Percentiles rank a stretch among this genome's conserved stretches.
Evolutionary conservation across 352 stramenopile species (phyloP).

Genomic region (Elongisporangium anandrum): DNA sequence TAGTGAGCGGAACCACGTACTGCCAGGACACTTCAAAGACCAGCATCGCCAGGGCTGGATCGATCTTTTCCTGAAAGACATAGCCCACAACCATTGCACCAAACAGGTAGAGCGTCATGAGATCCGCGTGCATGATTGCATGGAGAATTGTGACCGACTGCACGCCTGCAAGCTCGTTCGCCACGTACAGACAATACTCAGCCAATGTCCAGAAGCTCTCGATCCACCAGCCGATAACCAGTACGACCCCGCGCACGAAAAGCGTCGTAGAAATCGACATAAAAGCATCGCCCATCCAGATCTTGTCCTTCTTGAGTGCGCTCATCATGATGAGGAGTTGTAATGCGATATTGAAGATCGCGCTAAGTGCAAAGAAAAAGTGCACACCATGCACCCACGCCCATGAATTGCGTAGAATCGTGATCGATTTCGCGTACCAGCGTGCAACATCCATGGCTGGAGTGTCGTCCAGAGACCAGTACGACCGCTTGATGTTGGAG

Average conservation of each 20-base stretch:
- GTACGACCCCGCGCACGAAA: slow-evolving; percentile 20
- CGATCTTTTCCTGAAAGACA: slow-evolving; percentile 4
- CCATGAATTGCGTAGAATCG: slow-evolving; percentile 36
- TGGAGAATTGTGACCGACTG: slow-evolving; percentile 22
- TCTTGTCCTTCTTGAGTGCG: slow-evolving; percentile 22
- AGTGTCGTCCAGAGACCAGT: slow-evolving; percentile 15
- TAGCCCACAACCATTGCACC: slow-evolving; percentile 23
- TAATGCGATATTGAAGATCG: slow-evolving; percentile 30
- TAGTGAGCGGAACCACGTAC: slow-evolving; percentile 2
- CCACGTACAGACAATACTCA: slow-evolving; percentile 20
- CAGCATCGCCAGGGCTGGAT: slow-evolving; percentile 5
- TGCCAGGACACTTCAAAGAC: slow-evolving; percentile 6
- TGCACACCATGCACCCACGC: slow-evolving; percentile 47
- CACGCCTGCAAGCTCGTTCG: slow-evolving; percentile 15
- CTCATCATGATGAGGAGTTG: slow-evolving; percentile 30
- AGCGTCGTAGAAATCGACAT: slow-evolving; percentile 34
- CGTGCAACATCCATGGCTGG: slow-evolving; percentile 10
- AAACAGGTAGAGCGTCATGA: slow-evolving; percentile 36
- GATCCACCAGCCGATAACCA: slow-evolving; percentile 34
- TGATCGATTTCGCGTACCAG: slow-evolving; percentile 20
- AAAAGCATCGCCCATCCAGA: slow-evolving; percentile 51
- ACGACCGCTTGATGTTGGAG: slow-evolving; percentile 26
- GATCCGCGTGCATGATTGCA: slow-evolving; percentile 30
- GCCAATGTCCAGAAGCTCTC: slow-evolving; percentile 41
- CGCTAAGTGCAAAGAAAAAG: slow-evolving; percentile 34